Base-by-base conservation (phyloP, 305 asterid species). In the Fraxinus velutina region DNA sequence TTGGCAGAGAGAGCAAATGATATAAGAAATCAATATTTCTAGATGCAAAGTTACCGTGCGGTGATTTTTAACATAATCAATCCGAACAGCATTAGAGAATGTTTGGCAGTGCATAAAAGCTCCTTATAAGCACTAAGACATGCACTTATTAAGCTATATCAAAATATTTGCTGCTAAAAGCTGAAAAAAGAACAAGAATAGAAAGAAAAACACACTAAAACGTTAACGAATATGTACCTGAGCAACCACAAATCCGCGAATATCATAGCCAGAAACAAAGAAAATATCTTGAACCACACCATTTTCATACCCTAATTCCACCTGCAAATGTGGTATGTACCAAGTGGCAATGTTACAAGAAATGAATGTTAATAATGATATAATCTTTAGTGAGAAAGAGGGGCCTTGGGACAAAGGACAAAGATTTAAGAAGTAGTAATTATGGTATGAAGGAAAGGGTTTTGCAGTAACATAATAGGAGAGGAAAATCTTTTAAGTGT, bases 181-280 rank as follows among this genome's bases (percentile, higher is more conserved):
- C 77, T 73, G 68, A 64, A 75, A 72, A 22, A 66, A 75, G 77
- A 68, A 64, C 17, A 44, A 57, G 42, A 32, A 60, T 76, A 24
- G 71, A 75, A 76, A 68, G 71, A 66, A 64, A 42, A 27, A 62
- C 76, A 27, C 44, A 78, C 52, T 57, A 70, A 62, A 36, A 72
- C 22, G 60, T 62, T 30, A 19, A 66, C 2, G 83, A 83, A 86
- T 42, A 74, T 55, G 79, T 86, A 93, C 99, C 99, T 95, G 97
- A 81, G 99, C 94, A 83, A 89, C 96, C 84, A 95, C 99, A 91
- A 86, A 79, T 81, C 98, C 99, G 78, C 90, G 93, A 84, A 93
- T 93, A 87, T 92, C 96, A 83, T 93, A 95, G 78, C 99, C 99
- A 64, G 96, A 86, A 83, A 90, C 91, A 86, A 88, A 92, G 89